A percentile compares a stretch with the other conserved stretches of the same genome.
These are phyloP conservation scores for Camelina neglecta DNA, from an alignment of 345 rosid species.

Conservation along the genomic window DNA sequence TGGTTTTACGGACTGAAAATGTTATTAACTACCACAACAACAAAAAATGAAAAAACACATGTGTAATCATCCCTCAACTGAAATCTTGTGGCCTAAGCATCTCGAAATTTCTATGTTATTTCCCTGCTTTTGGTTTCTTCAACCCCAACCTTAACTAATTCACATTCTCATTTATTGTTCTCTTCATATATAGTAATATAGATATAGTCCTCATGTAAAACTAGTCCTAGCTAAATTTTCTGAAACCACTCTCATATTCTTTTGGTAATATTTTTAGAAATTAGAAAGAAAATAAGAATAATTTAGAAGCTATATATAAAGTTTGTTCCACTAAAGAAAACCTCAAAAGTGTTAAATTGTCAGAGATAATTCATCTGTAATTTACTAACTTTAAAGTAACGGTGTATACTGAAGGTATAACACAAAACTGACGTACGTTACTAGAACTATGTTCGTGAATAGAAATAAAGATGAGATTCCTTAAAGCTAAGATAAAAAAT, in stretches of 20 bases:
- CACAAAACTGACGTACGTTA: constrained; percentile 38
- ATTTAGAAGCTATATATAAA: not conserved
- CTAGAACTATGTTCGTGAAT: constrained; percentile 41
- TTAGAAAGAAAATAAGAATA: not conserved
- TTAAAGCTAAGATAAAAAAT: constrained; percentile 29
- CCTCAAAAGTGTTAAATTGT: constrained; percentile 13
- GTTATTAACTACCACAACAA: too few relatives aligned
- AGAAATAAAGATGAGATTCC: constrained; percentile 45
- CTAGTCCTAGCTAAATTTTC: not conserved
- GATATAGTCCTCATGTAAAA: not conserved
- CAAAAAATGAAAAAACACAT: too few relatives aligned
- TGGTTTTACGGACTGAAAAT: too few relatives aligned
- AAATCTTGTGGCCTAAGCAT: not conserved
- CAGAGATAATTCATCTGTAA: constrained; percentile 26
- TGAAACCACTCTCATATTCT: not conserved
- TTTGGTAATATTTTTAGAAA: not conserved
- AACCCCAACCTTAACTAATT: not conserved
- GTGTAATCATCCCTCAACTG: not conserved
- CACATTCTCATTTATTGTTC: not conserved
- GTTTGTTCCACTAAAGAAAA: constrained; percentile 17
- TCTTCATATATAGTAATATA: not conserved
- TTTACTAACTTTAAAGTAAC: constrained; percentile 22
- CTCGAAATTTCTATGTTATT: not conserved
- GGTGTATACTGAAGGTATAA: constrained; percentile 40
- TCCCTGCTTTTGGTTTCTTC: not conserved